Conservation (phyloP, 805 yeast genomes). For the Peterozyma toletana region DNA sequence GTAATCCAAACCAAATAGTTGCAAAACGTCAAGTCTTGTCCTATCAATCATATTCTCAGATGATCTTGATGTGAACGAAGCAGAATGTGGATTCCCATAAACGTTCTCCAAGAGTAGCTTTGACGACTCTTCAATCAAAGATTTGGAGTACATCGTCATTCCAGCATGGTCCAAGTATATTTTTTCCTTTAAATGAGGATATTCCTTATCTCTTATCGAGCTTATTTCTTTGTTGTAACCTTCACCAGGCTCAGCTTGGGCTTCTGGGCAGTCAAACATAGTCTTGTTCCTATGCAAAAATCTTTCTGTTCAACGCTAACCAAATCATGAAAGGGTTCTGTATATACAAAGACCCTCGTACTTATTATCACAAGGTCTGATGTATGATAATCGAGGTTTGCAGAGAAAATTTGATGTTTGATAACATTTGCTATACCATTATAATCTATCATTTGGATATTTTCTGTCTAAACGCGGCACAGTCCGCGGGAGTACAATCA, state of each 20-base stretch:
- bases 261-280: no score
- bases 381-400: no score
- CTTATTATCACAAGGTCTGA: no score
- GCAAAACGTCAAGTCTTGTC: slow-evolving; percentile 22
- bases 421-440: no score
- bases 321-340: no score
- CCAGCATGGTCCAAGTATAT: slow-evolving; percentile 38
- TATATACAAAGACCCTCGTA: no score
- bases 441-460: no score
- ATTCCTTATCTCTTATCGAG: slow-evolving; percentile 13
- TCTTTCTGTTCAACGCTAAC: no score
- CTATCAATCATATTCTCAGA: slow-evolving; percentile 18
- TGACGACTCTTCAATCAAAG: slow-evolving; percentile 18
- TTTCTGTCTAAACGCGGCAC: no score
- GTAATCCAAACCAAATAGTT: slow-evolving; percentile 26
- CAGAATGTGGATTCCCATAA: slow-evolving; percentile 36
- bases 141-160: slow-evolving; percentile 24
- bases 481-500: no score
- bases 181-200: slow-evolving; percentile 15
- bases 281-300: no score
- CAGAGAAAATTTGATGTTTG: no score
- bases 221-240: slow-evolving; percentile 6
- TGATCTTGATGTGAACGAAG: slow-evolving; percentile 22
- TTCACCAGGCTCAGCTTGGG: neutral
- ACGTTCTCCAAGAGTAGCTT: slow-evolving; percentile 15